Evolutionary conservation across 2,329 filamentous ascomycete species (phyloP).

Genomic region (Thermothelomyces thermophilus): DNA sequence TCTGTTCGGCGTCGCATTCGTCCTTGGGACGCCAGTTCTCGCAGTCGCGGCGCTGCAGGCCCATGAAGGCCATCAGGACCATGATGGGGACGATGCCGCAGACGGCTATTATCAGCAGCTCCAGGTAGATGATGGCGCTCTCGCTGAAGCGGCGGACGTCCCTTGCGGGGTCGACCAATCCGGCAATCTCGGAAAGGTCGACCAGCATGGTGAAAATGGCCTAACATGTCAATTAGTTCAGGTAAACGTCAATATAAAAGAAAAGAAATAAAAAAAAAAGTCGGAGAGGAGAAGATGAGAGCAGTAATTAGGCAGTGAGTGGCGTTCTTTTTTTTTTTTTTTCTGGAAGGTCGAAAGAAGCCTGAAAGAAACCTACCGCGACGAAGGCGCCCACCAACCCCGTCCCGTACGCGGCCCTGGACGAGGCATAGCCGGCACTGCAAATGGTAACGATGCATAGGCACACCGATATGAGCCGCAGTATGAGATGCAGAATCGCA

Average conservation of each 20-base stretch:
- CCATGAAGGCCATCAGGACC: background rate
- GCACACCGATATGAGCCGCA: background rate
- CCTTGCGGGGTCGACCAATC: background rate
- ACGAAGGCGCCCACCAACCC: slow-evolving; percentile 2
- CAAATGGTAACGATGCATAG: background rate
- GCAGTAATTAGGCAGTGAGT: background rate
- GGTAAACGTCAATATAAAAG: too few species aligned
- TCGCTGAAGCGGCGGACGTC: background rate
- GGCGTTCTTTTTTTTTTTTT: background rate
- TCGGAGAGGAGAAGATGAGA: background rate
- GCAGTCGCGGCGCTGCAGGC: background rate
- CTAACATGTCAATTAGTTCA: too few species aligned
- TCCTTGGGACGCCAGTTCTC: background rate
- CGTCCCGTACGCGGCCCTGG: background rate
- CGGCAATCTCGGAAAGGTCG: background rate
- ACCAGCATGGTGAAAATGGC: background rate
- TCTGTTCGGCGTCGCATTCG: background rate
- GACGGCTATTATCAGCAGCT: background rate
- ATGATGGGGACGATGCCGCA: background rate
- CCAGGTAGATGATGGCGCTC: background rate
- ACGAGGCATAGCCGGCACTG: background rate
- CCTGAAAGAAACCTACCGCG: slow-evolving; percentile 3
- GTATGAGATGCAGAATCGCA: background rate
- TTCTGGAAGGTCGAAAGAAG: background rate
- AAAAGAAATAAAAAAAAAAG: background rate